A percentile compares a stretch with the other conserved stretches of the same genome.
These are phyloP conservation scores for Herpetomonas samuelpessoai DNA, from an alignment of 208 protist genomes.

Conservation along the genomic window DNA sequence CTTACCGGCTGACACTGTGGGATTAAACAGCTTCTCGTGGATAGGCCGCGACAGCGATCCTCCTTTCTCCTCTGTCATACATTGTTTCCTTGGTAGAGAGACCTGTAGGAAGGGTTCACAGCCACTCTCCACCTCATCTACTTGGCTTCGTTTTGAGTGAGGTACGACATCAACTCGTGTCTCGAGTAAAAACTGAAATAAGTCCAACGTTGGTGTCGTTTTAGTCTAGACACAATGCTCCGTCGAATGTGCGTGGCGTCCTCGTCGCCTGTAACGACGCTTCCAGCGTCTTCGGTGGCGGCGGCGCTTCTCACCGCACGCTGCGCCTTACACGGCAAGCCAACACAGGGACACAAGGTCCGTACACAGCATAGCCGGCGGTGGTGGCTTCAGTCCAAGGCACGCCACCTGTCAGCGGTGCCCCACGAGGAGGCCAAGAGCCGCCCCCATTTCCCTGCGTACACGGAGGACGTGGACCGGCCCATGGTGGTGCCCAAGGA, in stretches of 20 bases:
- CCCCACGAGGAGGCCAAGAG: constrained; percentile 78
- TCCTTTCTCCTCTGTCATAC: no score
- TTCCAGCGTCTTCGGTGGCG: background rate
- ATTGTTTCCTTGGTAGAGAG: no score
- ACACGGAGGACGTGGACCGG: constrained; percentile 82
- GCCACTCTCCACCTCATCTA: no score
- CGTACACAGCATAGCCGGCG: constrained; percentile 85
- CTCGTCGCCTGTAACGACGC: background rate
- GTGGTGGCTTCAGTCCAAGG: constrained; percentile 90
- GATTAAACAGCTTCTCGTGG: no score
- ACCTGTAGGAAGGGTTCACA: no score
- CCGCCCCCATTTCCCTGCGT: constrained; percentile 80
- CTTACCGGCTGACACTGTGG: no score
- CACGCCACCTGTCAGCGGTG: constrained; percentile 75
- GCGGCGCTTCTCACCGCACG: constrained; percentile 11
- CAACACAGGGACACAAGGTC: constrained; percentile 81
- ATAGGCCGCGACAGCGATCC: no score
- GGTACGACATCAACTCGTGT: no score
- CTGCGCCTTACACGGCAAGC: constrained; percentile 84
- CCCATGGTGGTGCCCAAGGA: constrained; percentile 75
- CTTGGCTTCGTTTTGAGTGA: no score
- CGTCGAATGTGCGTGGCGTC: background rate
- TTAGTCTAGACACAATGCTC: constrained; percentile 1
- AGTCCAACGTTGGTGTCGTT: no score
- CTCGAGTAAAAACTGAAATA: no score